These are phyloP conservation scores for Psilocybe mexicana DNA, from an alignment of 1,284 basidiomycete species.

Conservation along the genomic window DNA sequence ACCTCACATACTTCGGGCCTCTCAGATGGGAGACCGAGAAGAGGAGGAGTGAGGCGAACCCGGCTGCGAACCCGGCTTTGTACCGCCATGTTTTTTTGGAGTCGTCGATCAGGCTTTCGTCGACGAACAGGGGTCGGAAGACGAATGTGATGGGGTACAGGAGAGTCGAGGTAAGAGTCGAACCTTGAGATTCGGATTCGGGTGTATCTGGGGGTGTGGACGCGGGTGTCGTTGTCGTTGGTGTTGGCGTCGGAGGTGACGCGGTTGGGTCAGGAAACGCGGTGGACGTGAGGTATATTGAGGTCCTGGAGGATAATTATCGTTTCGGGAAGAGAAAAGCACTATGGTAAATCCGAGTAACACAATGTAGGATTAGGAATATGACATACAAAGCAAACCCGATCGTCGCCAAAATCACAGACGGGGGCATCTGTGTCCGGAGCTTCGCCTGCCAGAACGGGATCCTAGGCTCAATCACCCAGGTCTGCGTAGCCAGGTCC, in stretches of 20 bases:
- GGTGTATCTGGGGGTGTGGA: not conserved
- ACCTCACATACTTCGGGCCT: not conserved
- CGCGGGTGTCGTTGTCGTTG: not conserved
- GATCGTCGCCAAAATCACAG: not conserved
- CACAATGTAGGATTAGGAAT: not conserved
- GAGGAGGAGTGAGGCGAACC: not conserved
- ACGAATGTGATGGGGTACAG: not conserved
- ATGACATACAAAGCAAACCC: not conserved
- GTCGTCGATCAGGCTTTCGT: not conserved
- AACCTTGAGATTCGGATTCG: not conserved
- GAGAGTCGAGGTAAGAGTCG: not conserved
- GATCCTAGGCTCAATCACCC: constrained; percentile 2
- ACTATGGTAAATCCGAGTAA: not conserved
- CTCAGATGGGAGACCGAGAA: not conserved
- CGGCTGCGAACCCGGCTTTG: not conserved
- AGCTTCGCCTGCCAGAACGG: constrained; percentile 1
- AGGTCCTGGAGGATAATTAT: not conserved
- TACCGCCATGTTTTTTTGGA: not conserved
- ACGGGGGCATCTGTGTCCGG: not conserved
- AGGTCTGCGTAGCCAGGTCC: not conserved
- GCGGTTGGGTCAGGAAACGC: not conserved
- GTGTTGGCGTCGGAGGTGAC: not conserved
- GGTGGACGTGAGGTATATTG: not conserved
- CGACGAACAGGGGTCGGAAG: not conserved
- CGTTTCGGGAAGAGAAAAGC: not conserved